A percentile compares a stretch with the other conserved stretches of the same genome.
Conservation (phyloP, 2,329 filamentous ascomycete species). For the Pseudogymnoascus sp. region DNA sequence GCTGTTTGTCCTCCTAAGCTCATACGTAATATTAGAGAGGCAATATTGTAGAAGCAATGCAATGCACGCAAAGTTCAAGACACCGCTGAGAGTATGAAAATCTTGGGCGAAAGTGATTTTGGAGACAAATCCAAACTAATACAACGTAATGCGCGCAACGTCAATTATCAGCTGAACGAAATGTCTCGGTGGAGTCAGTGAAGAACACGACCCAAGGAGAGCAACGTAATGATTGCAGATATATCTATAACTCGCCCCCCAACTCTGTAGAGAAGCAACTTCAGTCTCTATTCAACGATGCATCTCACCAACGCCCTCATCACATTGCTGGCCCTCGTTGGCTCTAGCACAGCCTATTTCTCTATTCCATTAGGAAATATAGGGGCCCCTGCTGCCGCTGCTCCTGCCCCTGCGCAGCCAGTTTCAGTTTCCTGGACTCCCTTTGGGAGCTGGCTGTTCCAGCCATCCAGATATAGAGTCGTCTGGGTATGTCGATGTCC, state of each 20-base stretch:
- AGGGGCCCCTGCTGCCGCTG: not conserved
- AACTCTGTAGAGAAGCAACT: not conserved
- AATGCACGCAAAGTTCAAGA: not conserved
- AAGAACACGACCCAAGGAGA: not conserved
- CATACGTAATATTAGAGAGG: not conserved
- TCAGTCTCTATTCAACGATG: not conserved
- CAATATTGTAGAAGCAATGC: not conserved
- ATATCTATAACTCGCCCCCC: not conserved
- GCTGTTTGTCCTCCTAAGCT: not conserved
- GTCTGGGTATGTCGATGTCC: not conserved
- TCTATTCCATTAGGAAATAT: not conserved
- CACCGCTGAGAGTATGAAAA: not conserved
- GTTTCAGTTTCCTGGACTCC: not conserved
- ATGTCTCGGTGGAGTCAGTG: not conserved
- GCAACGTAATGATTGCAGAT: not conserved
- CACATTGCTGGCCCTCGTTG: not conserved
- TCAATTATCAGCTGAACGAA: not conserved
- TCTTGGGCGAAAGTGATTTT: not conserved
- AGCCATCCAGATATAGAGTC: not conserved
- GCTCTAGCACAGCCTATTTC: not conserved
- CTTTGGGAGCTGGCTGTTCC: not conserved
- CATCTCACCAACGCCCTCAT: not conserved
- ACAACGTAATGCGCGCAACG: not conserved
- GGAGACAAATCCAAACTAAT: not conserved
- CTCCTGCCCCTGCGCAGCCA: not conserved